Percentiles rank a stretch among this genome's conserved stretches.
phyloP scores from a whole-genome alignment of 2,329 filamentous ascomycete genomes.

The Scytalidium sp. region DNA sequence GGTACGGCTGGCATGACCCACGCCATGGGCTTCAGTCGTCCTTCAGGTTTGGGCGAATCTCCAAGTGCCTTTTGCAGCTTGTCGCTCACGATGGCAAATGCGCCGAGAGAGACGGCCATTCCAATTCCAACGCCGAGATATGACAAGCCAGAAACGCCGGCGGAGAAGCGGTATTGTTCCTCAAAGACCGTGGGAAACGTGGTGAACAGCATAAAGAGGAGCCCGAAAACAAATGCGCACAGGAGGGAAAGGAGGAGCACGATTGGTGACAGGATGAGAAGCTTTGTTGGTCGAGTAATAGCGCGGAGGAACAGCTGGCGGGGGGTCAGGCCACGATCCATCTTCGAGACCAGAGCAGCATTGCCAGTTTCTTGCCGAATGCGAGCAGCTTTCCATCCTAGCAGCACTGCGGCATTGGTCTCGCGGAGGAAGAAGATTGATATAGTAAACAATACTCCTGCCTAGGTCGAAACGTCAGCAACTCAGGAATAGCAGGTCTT shows the following conservation, averaged over 20 bases:
- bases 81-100: slow-evolving; percentile 16
- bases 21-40: slow-evolving; percentile 51
- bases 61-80: slow-evolving; percentile 9
- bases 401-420: slow-evolving; percentile 44
- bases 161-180: slow-evolving; percentile 36
- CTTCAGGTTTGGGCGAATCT: slow-evolving; percentile 35
- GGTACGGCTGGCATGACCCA: slow-evolving; percentile 49
- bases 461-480: slow-evolving; percentile 21
- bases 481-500: slow-evolving; percentile 7
- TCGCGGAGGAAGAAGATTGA: slow-evolving; percentile 39
- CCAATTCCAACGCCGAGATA: slow-evolving; percentile 45
- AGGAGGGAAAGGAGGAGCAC: slow-evolving; percentile 11
- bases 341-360: slow-evolving; percentile 40
- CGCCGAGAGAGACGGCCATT: slow-evolving; percentile 26
- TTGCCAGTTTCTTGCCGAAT: slow-evolving; percentile 51
- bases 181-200: slow-evolving; percentile 18
- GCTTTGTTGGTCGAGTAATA: slow-evolving; percentile 36
- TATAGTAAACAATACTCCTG: slow-evolving; percentile 28
- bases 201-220: slow-evolving; percentile 18
- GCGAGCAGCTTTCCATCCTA: slow-evolving; percentile 37
- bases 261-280: slow-evolving; percentile 37
- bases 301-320: slow-evolving; percentile 29
- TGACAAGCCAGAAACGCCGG: slow-evolving; percentile 38
- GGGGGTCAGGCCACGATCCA: slow-evolving; percentile 25
- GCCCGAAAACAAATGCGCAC: slow-evolving; percentile 10